Percentiles rank a stretch among this genome's conserved stretches.
phyloP scores from a whole-genome alignment of 2,329 filamentous ascomycete species.

The Aspergillus brasiliensis region DNA sequence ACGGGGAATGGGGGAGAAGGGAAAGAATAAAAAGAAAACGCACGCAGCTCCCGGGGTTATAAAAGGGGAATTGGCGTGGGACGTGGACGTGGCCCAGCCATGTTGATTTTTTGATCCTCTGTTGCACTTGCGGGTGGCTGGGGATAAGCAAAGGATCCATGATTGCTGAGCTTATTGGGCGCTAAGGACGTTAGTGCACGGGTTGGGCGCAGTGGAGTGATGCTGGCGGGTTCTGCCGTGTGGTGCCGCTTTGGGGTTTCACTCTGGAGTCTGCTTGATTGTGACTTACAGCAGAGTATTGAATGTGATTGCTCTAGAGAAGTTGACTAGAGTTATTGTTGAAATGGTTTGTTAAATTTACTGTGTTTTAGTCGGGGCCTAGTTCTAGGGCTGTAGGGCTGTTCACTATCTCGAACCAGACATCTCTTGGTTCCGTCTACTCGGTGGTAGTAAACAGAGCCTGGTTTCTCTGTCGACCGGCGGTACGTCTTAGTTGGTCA shows the following conservation, averaged over 20 bases:
- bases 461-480: no score
- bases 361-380: no score
- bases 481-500: no score
- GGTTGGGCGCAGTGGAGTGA: not conserved
- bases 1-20: slow-evolving; percentile 3
- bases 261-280: no score
- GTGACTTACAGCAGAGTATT: no score
- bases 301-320: no score
- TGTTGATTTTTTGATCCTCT: slow-evolving; percentile 18
- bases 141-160: not conserved
- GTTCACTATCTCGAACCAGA: no score
- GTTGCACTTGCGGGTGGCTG: slow-evolving; percentile 21
- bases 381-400: no score
- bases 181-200: not conserved
- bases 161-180: not conserved
- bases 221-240: not conserved
- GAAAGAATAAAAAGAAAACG: not conserved
- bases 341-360: no score
- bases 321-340: no score
- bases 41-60: slow-evolving; percentile 2
- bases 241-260: not conserved
- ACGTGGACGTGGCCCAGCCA: slow-evolving; percentile 21
- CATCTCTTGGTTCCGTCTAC: no score
- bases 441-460: no score
- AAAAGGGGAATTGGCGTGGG: slow-evolving; percentile 8